Evolutionary conservation across 2,329 filamentous ascomycete genomes (phyloP).

Genomic region (Akanthomyces lecanii): DNA sequence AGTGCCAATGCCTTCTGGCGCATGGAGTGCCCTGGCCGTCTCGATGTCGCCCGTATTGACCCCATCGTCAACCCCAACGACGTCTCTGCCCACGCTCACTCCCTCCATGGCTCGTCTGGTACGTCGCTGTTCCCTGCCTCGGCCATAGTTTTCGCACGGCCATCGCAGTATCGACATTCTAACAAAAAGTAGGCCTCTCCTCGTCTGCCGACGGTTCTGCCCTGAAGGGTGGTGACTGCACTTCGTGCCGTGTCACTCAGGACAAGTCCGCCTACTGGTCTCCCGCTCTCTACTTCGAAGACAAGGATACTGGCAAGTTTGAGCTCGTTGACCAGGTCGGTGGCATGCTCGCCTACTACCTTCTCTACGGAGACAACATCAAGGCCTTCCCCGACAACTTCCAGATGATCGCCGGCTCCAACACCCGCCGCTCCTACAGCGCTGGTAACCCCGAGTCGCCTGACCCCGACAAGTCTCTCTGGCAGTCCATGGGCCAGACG

Average conservation of each 20-base stretch:
- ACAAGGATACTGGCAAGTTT: conserved; percentile 58
- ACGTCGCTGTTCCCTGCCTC: conserved; percentile 35
- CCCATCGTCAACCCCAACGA: conserved; percentile 64
- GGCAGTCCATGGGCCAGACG: conserved; percentile 60
- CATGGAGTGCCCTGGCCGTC: conserved; percentile 72
- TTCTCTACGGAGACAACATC: conserved; percentile 63
- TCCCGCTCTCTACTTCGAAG: conserved; percentile 72
- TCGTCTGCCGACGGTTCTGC: conserved; percentile 52
- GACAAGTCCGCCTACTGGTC: conserved; percentile 91
- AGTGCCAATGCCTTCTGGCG: conserved; percentile 74
- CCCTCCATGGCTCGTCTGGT: conserved; percentile 74
- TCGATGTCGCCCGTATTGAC: conserved; percentile 70
- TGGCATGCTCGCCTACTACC: conserved; percentile 90
- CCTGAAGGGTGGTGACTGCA: conserved; percentile 63
- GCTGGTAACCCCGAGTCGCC: conserved; percentile 62
- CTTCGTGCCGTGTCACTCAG: conserved; percentile 72
- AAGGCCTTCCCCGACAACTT: conserved; percentile 73
- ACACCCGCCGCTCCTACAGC: conserved; percentile 63
- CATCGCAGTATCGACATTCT: not conserved
- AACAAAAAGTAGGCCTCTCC: conserved; percentile 54
- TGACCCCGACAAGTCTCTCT: conserved; percentile 63
- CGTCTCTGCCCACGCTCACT: conserved; percentile 64
- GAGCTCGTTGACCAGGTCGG: conserved; percentile 70
- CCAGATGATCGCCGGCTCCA: conserved; percentile 77
- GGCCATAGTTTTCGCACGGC: not conserved